These are phyloP conservation scores for Aspergillus awamori DNA, from an alignment of 2,329 filamentous ascomycete species.

Conservation along the genomic window DNA sequence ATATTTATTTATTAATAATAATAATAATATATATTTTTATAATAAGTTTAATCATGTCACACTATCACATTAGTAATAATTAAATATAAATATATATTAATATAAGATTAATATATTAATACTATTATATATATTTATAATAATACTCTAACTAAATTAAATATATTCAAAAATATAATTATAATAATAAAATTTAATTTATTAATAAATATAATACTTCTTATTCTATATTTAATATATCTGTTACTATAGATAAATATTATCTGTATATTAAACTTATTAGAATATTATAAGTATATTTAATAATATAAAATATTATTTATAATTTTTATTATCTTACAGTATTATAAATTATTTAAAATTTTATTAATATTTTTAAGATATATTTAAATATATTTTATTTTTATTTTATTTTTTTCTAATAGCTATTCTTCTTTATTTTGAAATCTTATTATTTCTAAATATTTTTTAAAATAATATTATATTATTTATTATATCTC, in stretches of 20 bases:
- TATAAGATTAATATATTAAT: too few relatives aligned
- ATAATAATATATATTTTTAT: too few relatives aligned
- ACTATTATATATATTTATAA: neutral
- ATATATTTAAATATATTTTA: too few relatives aligned
- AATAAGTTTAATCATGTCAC: too few relatives aligned
- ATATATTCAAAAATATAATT: neutral
- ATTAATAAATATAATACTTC: neutral
- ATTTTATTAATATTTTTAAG: too few relatives aligned
- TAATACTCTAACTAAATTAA: neutral
- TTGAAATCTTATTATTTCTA: neutral
- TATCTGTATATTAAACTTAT: neutral
- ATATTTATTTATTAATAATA: too few relatives aligned
- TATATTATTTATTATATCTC: neutral
- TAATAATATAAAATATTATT: neutral
- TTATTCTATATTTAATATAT: neutral
- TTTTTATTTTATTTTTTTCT: too few relatives aligned
- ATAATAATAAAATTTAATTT: neutral
- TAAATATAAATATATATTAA: too few relatives aligned
- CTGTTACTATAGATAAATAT: too few relatives aligned
- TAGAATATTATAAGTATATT: neutral
- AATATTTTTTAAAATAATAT: neutral
- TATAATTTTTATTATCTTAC: too few relatives aligned
- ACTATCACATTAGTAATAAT: too few relatives aligned
- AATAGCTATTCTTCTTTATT: neutral
- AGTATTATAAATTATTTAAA: too few relatives aligned